Evolutionary conservation across 345 rosid species (phyloP).

Genomic region (Carallia pectinifolia): DNA sequence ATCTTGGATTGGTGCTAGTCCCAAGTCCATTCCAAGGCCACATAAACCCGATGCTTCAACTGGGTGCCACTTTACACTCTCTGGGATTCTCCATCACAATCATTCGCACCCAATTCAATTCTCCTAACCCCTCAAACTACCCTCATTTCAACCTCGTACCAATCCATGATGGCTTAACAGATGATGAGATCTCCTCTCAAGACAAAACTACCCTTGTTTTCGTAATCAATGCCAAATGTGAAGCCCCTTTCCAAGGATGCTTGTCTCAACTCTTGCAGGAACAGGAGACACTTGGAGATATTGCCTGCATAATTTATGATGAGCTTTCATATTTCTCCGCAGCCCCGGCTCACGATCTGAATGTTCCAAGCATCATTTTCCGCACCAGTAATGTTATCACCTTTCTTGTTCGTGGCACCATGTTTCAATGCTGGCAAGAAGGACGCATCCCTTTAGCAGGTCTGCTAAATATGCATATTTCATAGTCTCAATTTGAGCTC

Average conservation of each 20-base stretch:
- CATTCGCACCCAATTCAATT: constrained; percentile 31
- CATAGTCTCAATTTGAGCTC: background rate
- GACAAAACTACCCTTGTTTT: constrained; percentile 17
- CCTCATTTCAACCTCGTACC: constrained; percentile 42
- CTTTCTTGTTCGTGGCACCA: constrained; percentile 1
- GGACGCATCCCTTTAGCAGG: constrained; percentile 30
- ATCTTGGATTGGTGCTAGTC: constrained; percentile 28
- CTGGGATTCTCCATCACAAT: constrained; percentile 38
- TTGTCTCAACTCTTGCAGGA: constrained; percentile 27
- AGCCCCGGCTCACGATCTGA: constrained; percentile 29
- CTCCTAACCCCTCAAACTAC: constrained; percentile 25
- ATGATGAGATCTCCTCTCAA: constrained; percentile 15
- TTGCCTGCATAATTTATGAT: constrained; percentile 52
- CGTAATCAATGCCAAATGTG: constrained; percentile 43
- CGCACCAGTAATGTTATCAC: constrained; percentile 25
- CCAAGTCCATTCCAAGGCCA: constrained; percentile 49
- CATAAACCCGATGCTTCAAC: constrained; percentile 46
- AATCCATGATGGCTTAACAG: constrained; percentile 36
- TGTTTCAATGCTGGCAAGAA: constrained; percentile 15
- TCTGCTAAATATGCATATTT: background rate
- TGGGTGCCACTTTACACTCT: constrained; percentile 34
- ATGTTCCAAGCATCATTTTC: constrained; percentile 28
- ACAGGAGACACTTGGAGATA: constrained; percentile 15
- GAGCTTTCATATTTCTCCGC: constrained; percentile 44
- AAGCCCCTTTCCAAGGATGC: constrained; percentile 33